Evolutionary conservation across 108 stramenopile species (phyloP), one percentile per base, ranked within the genome.

Genomic region (Nitzschia sp.): DNA sequence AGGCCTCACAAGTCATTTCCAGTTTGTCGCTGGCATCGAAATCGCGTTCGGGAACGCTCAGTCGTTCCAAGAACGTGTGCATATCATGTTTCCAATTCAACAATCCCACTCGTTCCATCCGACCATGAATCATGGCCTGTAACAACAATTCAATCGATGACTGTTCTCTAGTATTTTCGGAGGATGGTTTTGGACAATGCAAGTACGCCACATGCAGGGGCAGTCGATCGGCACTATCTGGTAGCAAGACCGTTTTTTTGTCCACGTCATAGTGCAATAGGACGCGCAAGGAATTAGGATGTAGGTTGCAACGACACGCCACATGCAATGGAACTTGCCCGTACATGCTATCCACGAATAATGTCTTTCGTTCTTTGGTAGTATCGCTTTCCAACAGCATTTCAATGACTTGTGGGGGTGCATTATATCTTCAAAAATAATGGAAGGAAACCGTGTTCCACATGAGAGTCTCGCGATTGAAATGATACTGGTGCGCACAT

Each of bases 251-350:
- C 2, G 83, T 70, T 19, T 55, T 42, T 34, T 79, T 81, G 1
- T 75, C 66, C 8, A 15, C 29, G 42, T 83, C 85, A 33, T 72
- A 63, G 4, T 76, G 46, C 33, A 88, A 53, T 42, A 88, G 54
- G 48, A 83, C 25, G 6, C 75, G 48, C 8, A 88, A 48, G 2
- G 78, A 68, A 46, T 76, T 74, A 5, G 81, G 70, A 11, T 76
- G 32, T 1, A 68, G 72, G 34, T 76, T 72, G 35, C 82, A 79
- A 11, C 86, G 69, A 65, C 86, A 88, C 9, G 86, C 86, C 18
- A 82, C 79, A 45, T 84, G 83, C n/a, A 88, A 72, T 19, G 86
- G 86, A 54, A 83, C 68, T 30, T 85, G 83, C 23, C 74, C 82
- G 56, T 83, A 84, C 11, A 65, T 27, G 19, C 74, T 83, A 0